phyloP scores from a whole-genome alignment of 768 basidiomycete species.

The Suillus luteus region DNA sequence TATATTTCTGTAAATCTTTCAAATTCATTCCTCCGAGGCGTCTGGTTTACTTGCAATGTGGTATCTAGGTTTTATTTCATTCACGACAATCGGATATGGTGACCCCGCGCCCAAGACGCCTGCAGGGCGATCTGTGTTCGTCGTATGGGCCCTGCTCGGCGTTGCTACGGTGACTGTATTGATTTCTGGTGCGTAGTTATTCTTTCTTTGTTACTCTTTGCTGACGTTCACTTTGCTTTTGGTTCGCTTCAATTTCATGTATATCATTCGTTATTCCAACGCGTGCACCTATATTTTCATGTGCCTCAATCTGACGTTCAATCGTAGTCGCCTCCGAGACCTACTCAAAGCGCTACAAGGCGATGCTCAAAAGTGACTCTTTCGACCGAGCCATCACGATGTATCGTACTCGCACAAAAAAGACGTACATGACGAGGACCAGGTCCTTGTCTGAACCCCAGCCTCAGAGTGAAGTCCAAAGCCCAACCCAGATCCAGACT shows the following conservation, averaged over 20 bases:
- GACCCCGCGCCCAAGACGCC: conserved; percentile 63
- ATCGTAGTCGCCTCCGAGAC: conserved; percentile 63
- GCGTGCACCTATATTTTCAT: background rate
- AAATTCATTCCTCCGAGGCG: background rate
- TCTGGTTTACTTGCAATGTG: background rate
- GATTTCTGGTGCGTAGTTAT: conserved; percentile 54
- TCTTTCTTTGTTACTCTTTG: background rate
- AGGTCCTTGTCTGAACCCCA: background rate
- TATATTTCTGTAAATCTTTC: conserved; percentile 68
- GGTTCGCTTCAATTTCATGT: background rate
- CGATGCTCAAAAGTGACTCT: conserved; percentile 46
- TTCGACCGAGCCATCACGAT: conserved; percentile 49
- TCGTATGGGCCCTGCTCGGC: conserved; percentile 77
- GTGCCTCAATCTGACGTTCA: background rate
- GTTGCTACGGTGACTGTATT: conserved; percentile 77
- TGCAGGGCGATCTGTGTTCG: conserved; percentile 74
- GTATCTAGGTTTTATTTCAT: conserved; percentile 62
- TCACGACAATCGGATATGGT: conserved; percentile 76
- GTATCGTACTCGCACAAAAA: conserved; percentile 39
- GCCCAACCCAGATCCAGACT: conserved; percentile 14
- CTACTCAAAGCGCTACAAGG: conserved; percentile 65
- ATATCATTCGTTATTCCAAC: background rate
- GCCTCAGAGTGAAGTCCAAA: conserved; percentile 5
- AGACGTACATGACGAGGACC: conserved; percentile 19
- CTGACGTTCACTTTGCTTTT: background rate